Evolutionary conservation across 495 filamentous ascomycete species (phyloP), one percentile per base, ranked within the genome.

Genomic region (Daldinia grandis): DNA sequence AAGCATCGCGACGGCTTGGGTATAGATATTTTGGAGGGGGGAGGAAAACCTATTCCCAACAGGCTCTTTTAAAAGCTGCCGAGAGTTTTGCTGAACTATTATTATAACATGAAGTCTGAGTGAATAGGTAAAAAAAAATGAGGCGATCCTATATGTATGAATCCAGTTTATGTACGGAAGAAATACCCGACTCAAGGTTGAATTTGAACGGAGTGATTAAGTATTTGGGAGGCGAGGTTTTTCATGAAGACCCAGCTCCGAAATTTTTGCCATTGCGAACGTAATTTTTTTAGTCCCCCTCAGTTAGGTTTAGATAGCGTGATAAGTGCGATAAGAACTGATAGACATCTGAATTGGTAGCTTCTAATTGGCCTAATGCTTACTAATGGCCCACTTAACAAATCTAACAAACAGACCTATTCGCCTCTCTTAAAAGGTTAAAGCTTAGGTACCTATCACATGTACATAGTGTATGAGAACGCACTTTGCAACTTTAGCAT

Each of bases 101-200:
- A 59, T 71, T 64, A 54, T 51, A 69, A 70, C 68, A 76, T 76
- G 62, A 68, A 66, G 64, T 53, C 2, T 47, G 3, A 56, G 19
- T 14, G 3, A 56, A 17, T 33, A 31, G 30, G 30, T 56, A 10
- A 17, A 35, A 33, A 0, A 4, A 15, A 6, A 51, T 12, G n/a
- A 53, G 27, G 27, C 25, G 17, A 47, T 47, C 10, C 56, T 57
- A 66, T 2, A 61, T 44, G 61, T 40, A 69, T 42, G 53, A 69
- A 54, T 27, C 33, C 19, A 33, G 21, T 12, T 47, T 64, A 59
- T 63, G 28, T 49, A 61, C n/a, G 8, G 62, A 61, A 35, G 40
- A 53, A 51, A 62, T 56, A 47, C 28, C 58, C 53, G 53, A 42
- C 9, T 64, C 28, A 5, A 56, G 30, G 66, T 69, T 42, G 15